Base-by-base conservation (phyloP, 495 filamentous ascomycete genomes). In the Penicillium atrosanguineum region DNA sequence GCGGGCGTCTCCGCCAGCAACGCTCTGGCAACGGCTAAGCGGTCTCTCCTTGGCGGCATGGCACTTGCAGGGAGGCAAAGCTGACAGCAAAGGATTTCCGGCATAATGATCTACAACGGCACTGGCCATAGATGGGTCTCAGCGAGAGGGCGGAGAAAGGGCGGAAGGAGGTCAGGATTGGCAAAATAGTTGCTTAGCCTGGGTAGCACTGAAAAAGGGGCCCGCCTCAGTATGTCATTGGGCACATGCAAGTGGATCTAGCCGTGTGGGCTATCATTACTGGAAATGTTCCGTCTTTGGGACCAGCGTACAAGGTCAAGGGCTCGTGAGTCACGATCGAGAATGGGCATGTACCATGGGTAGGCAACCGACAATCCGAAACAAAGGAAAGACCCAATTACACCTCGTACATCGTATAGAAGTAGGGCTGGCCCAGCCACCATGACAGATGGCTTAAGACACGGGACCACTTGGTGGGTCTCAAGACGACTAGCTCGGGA, bases 231-330 rank as follows among this genome's bases (percentile, higher is more conserved):
- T 55, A 31, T 55, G 34, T 46, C 25, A 61, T 64, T 55, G 40
- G 34, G 28, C 28, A 44, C n/a, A 38, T 40, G 28, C 31, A 43
- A 46, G 60, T 60, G 60, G 60, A 56, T 50, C 56, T n/a, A 20
- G n/a, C 36, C 46, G 45, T 52, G 45, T 50, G 51, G 61, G 44
- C 53, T 62, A 67, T 67, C 63, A 67, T 59, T 67, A 64, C 63
- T 61, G 40, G 42, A 67, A 64, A 57, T 61, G 61, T 23, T 59
- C 58, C 55, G 55, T 56, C 43, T 39, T 53, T 59, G 52, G 45
- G 46, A 50, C 53, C 46, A 40, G 43, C 46, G 31, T 46, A 34
- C 46, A 31, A 46, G 42, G 11, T 23, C 20, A 19, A 20, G 25
- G 18, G 26, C 18, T 25, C 28, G 29, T 34, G 37, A 50, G 28